These are phyloP conservation scores for Crithidia acanthocephali DNA, from an alignment of 208 protist species.

Conservation along the genomic window DNA sequence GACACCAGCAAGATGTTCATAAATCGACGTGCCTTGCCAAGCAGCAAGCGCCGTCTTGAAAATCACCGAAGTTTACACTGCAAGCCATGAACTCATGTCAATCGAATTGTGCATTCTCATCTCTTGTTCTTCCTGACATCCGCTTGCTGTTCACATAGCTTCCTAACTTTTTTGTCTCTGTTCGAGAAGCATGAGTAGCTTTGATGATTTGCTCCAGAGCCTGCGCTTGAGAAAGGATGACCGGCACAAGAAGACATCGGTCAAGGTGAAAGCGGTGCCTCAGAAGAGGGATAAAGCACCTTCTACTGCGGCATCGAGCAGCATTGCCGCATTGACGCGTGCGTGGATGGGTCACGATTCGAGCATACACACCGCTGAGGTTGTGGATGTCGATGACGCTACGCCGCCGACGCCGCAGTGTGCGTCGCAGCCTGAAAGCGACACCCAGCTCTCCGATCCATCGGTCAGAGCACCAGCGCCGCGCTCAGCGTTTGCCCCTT, in stretches of 20 bases:
- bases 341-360: background rate
- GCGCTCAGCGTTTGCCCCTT: constrained; percentile 7
- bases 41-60: no score
- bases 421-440: background rate
- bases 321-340: background rate
- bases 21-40: no score
- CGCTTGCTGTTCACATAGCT: background rate
- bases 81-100: no score
- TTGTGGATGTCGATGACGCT: background rate
- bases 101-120: background rate
- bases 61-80: no score
- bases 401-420: background rate
- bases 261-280: background rate
- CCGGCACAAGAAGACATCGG: background rate
- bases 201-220: background rate
- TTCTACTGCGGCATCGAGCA: background rate
- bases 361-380: background rate
- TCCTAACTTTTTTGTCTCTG: background rate
- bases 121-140: background rate
- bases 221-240: background rate
- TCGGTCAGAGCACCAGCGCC: background rate
- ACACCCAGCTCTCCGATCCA: background rate
- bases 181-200: background rate
- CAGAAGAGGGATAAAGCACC: background rate
- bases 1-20: no score